Evolutionary conservation across 192 early-diverging fungal genomes (phyloP), one percentile per base, ranked within the genome.

Genomic region (Diversispora epigaea): DNA sequence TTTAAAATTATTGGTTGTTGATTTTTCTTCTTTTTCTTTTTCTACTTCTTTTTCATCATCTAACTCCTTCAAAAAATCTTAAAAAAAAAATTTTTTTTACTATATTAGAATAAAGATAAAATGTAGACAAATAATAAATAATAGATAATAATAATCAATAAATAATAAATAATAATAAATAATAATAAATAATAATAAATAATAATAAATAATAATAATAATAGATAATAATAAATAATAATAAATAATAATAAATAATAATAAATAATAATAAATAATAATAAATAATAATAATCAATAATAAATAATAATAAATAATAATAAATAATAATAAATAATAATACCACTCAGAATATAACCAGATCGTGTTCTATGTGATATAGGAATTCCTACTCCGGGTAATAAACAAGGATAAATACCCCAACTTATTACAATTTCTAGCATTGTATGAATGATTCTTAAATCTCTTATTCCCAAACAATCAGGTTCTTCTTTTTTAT

Each of bases 391-490:
- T 0, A 93, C 88, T 14, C 90, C 91, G 0, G 85, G 84, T 21
- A 87, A 72, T 25, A 93, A 78, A 43, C 83, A 85, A 1, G 93
- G 93, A 68, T 87, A 86, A 11, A 93, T 77, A 8, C 90, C 90
- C 87, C 88, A 88, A 43, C 80, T 89, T 3, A 90, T 83, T 47
- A 89, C 78, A 45, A 89, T 83, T 78, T 91, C 88, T 12, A 91
- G 72, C 67, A 91, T 81, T 19, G 88, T 91, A 71, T 89, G 84
- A 22, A 91, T 78, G 52, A 88, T 78, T 45, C 88, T 79, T 40
- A 88, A 78, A 76, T 91, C 90, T 72, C 83, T 78, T n/a, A 89
- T 80, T 67, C 90, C 90, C 22, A 83, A 74, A 22, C 80, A 39
- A 22, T 83, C 82, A 63, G 77, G 71, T 54, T 79, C 79, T 21